These are phyloP conservation scores for Cenchrus fungigraminus DNA, from an alignment of 176 grass and related monocot genomes.

Conservation along the genomic window DNA sequence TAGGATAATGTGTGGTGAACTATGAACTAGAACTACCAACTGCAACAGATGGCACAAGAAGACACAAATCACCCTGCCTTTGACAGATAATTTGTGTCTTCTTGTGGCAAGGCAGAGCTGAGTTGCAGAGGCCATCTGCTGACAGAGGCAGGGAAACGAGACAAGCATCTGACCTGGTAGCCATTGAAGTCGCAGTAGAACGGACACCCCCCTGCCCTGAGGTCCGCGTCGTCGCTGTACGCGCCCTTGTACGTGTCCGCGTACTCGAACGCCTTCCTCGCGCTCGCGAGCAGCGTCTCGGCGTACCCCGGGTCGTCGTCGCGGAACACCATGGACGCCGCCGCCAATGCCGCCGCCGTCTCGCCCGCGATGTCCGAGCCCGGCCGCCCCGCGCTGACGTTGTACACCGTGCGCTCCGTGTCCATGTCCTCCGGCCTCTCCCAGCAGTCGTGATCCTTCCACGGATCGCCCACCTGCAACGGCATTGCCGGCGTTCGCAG, in stretches of 20 bases:
- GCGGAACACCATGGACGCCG: conserved; percentile 88
- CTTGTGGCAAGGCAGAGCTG: background rate
- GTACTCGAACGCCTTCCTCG: conserved; percentile 72
- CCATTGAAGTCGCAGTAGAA: conserved; percentile 97
- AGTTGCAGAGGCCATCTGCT: background rate
- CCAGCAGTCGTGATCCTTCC: conserved; percentile 85
- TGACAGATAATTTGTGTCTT: background rate
- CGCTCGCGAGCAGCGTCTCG: conserved; percentile 54
- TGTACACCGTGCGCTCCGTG: conserved; percentile 86
- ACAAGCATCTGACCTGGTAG: conserved; percentile 68
- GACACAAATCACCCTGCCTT: too few species aligned
- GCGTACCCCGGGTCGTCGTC: conserved; percentile 62
- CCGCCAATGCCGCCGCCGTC: conserved; percentile 86
- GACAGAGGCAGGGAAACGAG: conserved; percentile 22
- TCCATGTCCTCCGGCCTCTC: conserved; percentile 98
- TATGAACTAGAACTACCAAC: too few species aligned
- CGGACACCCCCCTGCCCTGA: conserved; percentile 76
- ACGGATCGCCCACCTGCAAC: conserved; percentile 80
- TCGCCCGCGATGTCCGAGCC: conserved; percentile 89
- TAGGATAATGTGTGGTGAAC: background rate
- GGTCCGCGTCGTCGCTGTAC: conserved; percentile 78
- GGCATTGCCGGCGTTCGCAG: conserved; percentile 10
- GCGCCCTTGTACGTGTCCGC: conserved; percentile 85
- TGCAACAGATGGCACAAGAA: too few species aligned
- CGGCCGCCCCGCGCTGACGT: conserved; percentile 61